A percentile compares a stretch with the other conserved stretches of the same genome.
These are phyloP conservation scores for Myxozyma udenii DNA, from an alignment of 805 yeast genomes.

Conservation along the genomic window DNA sequence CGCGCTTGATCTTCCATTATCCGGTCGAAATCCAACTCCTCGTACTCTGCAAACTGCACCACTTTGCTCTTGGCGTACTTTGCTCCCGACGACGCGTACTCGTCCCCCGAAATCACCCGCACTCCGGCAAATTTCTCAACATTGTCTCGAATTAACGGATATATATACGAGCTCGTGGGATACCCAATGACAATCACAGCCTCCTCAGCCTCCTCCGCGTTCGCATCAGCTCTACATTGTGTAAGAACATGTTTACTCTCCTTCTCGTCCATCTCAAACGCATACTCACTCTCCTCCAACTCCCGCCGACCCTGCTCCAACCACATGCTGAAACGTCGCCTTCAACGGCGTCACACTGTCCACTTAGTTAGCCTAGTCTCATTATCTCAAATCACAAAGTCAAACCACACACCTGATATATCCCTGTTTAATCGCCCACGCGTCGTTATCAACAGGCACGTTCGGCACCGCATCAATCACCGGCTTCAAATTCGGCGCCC, in stretches of 20 bases:
- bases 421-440: constrained; percentile 63
- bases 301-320: constrained; percentile 31
- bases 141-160: constrained; percentile 40
- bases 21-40: constrained; percentile 74
- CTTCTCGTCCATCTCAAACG: neutral
- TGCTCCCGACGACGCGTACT: constrained; percentile 32
- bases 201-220: neutral
- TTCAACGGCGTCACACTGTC: constrained; percentile 62
- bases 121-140: constrained; percentile 36
- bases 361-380: neutral
- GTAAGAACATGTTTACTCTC: neutral
- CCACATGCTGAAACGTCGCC: constrained; percentile 65
- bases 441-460: constrained; percentile 57
- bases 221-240: constrained; percentile 52
- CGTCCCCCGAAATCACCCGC: constrained; percentile 30
- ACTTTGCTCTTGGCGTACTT: constrained; percentile 39
- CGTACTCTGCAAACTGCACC: constrained; percentile 87
- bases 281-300: neutral
- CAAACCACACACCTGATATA: constrained; percentile 47
- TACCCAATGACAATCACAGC: constrained; percentile 37
- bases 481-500: constrained; percentile 79
- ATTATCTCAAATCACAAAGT: neutral
- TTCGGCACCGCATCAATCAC: constrained; percentile 55
- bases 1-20: constrained; percentile 44
- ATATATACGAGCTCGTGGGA: constrained; percentile 43